Conservation (phyloP, 345 rosid genomes). For the Chamaenerion angustifolium region DNA sequence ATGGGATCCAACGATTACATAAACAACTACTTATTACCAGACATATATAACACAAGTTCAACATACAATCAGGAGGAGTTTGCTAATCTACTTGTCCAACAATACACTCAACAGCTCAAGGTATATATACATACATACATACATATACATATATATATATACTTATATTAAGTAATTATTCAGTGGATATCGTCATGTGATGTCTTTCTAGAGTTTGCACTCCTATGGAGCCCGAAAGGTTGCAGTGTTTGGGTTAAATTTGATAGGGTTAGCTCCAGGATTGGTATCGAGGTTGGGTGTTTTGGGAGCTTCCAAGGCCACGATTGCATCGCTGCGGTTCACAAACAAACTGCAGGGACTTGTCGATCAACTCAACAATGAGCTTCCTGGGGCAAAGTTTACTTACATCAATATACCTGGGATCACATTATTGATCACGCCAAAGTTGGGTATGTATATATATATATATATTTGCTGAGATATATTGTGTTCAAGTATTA, state of each 20-base stretch:
- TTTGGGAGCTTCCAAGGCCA: neutral
- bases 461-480: no score
- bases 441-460: neutral
- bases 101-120: conserved; percentile 15
- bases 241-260: conserved; percentile 18
- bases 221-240: conserved; percentile 21
- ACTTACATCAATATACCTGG: conserved; percentile 11
- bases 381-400: conserved; percentile 13
- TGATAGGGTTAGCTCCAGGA: conserved; percentile 16
- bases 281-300: conserved; percentile 8
- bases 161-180: no score
- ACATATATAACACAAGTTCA: conserved; percentile 8
- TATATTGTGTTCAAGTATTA: no score
- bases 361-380: conserved; percentile 13
- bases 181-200: no score
- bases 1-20: conserved; percentile 28
- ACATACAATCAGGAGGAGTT: conserved; percentile 11
- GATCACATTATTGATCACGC: neutral
- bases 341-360: conserved; percentile 10
- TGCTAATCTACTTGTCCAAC: conserved; percentile 8
- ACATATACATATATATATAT: neutral
- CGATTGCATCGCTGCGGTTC: conserved; percentile 8
- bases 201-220: conserved; percentile 16
- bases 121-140: conserved; percentile 2
- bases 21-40: conserved; percentile 22